Evolutionary conservation across 1,139 yeast species (phyloP).

Genomic region (Spathaspora sp.): DNA sequence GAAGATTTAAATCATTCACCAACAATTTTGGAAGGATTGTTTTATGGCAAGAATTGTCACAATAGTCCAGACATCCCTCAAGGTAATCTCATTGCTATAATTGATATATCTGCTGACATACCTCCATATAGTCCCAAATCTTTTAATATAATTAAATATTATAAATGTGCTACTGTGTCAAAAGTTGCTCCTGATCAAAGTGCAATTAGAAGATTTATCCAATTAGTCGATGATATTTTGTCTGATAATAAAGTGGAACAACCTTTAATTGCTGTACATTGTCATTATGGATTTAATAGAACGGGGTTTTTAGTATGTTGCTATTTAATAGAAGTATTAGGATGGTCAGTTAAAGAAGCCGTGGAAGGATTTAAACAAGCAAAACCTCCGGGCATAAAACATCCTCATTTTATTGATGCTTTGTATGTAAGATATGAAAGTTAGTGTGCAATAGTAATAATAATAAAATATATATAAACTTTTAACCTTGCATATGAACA

Average conservation of each 20-base stretch:
- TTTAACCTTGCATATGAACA: too few relatives aligned
- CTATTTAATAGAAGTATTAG: constrained; percentile 60
- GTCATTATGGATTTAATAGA: constrained; percentile 81
- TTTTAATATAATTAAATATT: constrained; percentile 53
- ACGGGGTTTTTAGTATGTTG: constrained; percentile 76
- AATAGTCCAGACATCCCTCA: constrained; percentile 13
- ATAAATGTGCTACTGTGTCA: constrained; percentile 76
- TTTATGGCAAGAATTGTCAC: constrained; percentile 31
- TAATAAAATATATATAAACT: too few relatives aligned
- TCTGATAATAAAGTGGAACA: constrained; percentile 16
- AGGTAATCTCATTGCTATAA: constrained; percentile 53
- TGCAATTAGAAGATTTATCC: constrained; percentile 58
- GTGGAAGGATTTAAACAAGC: constrained; percentile 58
- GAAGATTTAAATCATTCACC: constrained; percentile 67
- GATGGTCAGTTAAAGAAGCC: constrained; percentile 64
- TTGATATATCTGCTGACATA: constrained; percentile 74
- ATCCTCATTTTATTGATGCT: constrained; percentile 76
- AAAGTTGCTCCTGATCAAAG: constrained; percentile 70
- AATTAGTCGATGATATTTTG: constrained; percentile 52
- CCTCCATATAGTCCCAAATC: constrained; percentile 72
- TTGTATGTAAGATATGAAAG: constrained; percentile 62
- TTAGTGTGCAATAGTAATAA: too few relatives aligned
- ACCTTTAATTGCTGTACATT: constrained; percentile 64
- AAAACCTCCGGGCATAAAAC: constrained; percentile 73
- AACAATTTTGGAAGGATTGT: constrained; percentile 43